phyloP scores from a whole-genome alignment of 768 basidiomycete genomes.

The Myochromella boudieri region DNA sequence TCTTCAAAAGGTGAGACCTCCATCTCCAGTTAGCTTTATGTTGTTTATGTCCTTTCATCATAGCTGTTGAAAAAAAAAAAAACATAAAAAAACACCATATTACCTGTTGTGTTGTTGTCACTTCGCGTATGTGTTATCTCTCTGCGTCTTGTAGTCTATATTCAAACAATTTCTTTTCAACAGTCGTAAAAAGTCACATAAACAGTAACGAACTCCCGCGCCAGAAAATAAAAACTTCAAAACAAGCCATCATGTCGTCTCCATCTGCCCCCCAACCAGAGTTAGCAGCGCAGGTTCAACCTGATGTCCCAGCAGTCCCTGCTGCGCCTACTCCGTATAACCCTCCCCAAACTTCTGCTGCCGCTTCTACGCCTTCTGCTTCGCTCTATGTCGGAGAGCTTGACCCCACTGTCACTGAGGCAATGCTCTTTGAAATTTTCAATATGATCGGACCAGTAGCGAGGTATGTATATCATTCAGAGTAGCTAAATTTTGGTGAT shows the following conservation, averaged over 20 bases:
- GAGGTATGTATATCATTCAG: slow-evolving; percentile 53
- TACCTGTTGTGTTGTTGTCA: slow-evolving; percentile 74
- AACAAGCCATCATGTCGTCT: slow-evolving; percentile 51
- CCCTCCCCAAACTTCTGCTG: slow-evolving; percentile 52
- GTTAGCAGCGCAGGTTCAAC: slow-evolving; percentile 48
- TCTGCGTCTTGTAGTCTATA: slow-evolving; percentile 12
- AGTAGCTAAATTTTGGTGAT: neutral
- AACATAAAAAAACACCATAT: slow-evolving; percentile 57
- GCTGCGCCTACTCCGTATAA: slow-evolving; percentile 55
- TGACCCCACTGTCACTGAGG: slow-evolving; percentile 96
- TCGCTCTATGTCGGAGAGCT: slow-evolving; percentile 99
- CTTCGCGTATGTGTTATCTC: slow-evolving; percentile 54
- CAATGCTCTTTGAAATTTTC: slow-evolving; percentile 99
- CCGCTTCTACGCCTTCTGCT: slow-evolving; percentile 74
- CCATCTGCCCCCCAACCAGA: slow-evolving; percentile 53
- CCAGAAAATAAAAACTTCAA: slow-evolving; percentile 45
- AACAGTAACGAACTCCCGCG: slow-evolving; percentile 85
- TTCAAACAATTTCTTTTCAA: slow-evolving; percentile 17
- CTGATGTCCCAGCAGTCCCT: slow-evolving; percentile 47
- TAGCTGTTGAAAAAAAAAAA: slow-evolving; percentile 71
- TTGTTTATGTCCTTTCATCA: slow-evolving; percentile 13
- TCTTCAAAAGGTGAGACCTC: slow-evolving; percentile 62
- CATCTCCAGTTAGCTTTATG: slow-evolving; percentile 21
- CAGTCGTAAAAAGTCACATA: slow-evolving; percentile 76
- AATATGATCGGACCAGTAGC: slow-evolving; percentile 99